Evolutionary conservation across 495 filamentous ascomycete species (phyloP).

Genomic region (Cercophora samala): DNA sequence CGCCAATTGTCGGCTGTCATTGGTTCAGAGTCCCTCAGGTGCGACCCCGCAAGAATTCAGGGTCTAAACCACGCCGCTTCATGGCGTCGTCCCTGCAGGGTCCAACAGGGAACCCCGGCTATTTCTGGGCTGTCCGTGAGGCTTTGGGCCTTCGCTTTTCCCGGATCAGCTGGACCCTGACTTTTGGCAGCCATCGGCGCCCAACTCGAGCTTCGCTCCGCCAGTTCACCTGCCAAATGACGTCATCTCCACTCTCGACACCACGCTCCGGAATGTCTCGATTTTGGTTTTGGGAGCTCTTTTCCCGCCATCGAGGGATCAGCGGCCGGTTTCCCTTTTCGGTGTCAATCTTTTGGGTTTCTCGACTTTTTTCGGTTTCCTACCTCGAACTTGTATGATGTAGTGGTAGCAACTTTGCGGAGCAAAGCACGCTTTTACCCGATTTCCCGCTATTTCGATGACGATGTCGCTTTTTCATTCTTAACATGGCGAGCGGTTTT

Average conservation of each 20-base stretch:
- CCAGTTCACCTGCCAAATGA: slow-evolving; percentile 8
- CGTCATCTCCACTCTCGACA: slow-evolving; percentile 11
- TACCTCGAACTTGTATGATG: not conserved
- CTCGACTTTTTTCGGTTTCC: not conserved
- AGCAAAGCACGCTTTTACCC: not conserved
- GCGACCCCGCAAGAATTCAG: slow-evolving; percentile 18
- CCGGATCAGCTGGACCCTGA: slow-evolving; percentile 9
- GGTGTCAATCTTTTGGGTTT: not conserved
- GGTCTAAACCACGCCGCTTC: slow-evolving; percentile 15
- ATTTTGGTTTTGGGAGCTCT: not conserved
- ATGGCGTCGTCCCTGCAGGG: slow-evolving; percentile 23
- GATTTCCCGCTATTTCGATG: not conserved
- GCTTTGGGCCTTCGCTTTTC: not conserved
- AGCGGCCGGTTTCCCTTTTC: not conserved
- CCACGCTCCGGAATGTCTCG: not conserved
- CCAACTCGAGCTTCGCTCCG: not conserved
- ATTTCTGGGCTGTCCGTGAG: slow-evolving; percentile 9
- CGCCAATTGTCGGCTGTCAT: slow-evolving; percentile 13
- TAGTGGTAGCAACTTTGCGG: not conserved
- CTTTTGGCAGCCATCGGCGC: not conserved
- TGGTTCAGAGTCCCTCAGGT: slow-evolving; percentile 12
- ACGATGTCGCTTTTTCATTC: not conserved
- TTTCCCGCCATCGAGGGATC: not conserved
- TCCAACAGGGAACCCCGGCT: slow-evolving; percentile 14
- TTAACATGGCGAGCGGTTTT: not conserved